Percentiles rank a stretch among this genome's conserved stretches.
Conservation (phyloP, 2,329 filamentous ascomycete genomes). For the Didymellaceae sp. region DNA sequence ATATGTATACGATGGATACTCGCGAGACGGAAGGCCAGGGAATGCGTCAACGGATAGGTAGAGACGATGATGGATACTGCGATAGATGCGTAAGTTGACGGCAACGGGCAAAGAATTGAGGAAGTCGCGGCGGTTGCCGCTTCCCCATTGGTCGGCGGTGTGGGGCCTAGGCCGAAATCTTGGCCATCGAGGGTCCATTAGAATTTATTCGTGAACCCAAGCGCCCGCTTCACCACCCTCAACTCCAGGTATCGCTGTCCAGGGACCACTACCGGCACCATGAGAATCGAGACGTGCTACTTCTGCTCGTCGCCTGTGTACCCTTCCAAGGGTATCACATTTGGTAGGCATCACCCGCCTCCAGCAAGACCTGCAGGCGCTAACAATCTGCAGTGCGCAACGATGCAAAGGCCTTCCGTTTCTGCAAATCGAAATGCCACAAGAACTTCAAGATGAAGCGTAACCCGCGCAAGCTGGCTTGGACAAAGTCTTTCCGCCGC, state of each 20-base stretch:
- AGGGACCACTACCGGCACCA: slow-evolving; percentile 24
- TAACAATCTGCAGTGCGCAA: slow-evolving; percentile 31
- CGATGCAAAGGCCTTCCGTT: slow-evolving; percentile 70
- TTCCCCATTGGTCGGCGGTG: slow-evolving; percentile 11
- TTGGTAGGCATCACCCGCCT: slow-evolving; percentile 61
- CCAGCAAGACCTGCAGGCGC: not conserved
- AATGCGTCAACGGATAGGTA: not conserved
- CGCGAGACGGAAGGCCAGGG: not conserved
- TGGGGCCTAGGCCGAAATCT: slow-evolving; percentile 21
- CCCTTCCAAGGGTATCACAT: slow-evolving; percentile 62
- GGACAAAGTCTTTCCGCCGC: slow-evolving; percentile 58
- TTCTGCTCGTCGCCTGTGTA: slow-evolving; percentile 70
- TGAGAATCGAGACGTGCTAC: slow-evolving; percentile 61
- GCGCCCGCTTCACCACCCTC: slow-evolving; percentile 19
- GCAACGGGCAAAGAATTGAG: slow-evolving; percentile 22
- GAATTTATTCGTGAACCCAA: slow-evolving; percentile 26
- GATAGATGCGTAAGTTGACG: slow-evolving; percentile 12
- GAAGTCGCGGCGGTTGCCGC: slow-evolving; percentile 28
- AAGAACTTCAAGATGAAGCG: slow-evolving; percentile 95
- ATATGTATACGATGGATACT: not conserved
- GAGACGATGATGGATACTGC: not conserved
- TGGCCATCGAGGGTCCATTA: slow-evolving; percentile 22
- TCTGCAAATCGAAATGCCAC: slow-evolving; percentile 66
- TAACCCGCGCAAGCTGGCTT: slow-evolving; percentile 93
- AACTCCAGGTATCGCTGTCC: slow-evolving; percentile 13